A percentile compares a stretch with the other conserved stretches of the same genome.
phyloP scores from a whole-genome alignment of 305 asterid species.

The Solanum hybrid region DNA sequence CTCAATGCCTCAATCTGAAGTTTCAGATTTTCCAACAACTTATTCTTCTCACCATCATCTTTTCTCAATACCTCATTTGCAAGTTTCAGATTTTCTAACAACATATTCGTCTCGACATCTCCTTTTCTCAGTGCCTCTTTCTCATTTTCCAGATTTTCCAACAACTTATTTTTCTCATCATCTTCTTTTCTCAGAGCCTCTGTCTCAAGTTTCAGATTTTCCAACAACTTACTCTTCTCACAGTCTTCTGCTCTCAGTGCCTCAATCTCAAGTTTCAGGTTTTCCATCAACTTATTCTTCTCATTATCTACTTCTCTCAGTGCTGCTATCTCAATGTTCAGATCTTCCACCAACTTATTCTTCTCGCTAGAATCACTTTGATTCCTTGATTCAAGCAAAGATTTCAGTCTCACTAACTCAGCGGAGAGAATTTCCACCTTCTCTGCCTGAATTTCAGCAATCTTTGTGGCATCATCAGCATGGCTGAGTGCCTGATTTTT shows the following conservation, averaged over 20 bases:
- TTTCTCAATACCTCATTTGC: background rate
- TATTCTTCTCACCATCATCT: slow-evolving; percentile 33
- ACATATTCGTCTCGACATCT: slow-evolving; percentile 15
- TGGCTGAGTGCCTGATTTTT: slow-evolving; percentile 75
- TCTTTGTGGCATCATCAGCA: slow-evolving; percentile 79
- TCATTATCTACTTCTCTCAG: slow-evolving; percentile 37
- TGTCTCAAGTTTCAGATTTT: slow-evolving; percentile 44
- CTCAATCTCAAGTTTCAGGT: slow-evolving; percentile 54
- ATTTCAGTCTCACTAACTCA: slow-evolving; percentile 61
- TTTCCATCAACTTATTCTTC: slow-evolving; percentile 43
- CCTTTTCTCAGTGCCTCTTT: slow-evolving; percentile 46
- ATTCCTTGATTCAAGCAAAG: slow-evolving; percentile 47
- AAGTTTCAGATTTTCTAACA: slow-evolving; percentile 1
- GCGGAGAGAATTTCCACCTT: slow-evolving; percentile 68
- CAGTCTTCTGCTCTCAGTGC: slow-evolving; percentile 33
- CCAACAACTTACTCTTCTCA: slow-evolving; percentile 44
- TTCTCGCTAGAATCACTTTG: slow-evolving; percentile 53
- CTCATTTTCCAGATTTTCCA: slow-evolving; percentile 55
- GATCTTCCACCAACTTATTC: slow-evolving; percentile 41
- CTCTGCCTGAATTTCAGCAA: slow-evolving; percentile 70
- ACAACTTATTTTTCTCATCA: slow-evolving; percentile 42
- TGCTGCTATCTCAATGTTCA: slow-evolving; percentile 41
- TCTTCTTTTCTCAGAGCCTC: slow-evolving; percentile 53
- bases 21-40: slow-evolving; percentile 48
- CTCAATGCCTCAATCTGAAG: slow-evolving; percentile 47